Evolutionary conservation across 2,329 filamentous ascomycete genomes (phyloP), one percentile per base, ranked within the genome.

Genomic region (Alternaria solani): DNA sequence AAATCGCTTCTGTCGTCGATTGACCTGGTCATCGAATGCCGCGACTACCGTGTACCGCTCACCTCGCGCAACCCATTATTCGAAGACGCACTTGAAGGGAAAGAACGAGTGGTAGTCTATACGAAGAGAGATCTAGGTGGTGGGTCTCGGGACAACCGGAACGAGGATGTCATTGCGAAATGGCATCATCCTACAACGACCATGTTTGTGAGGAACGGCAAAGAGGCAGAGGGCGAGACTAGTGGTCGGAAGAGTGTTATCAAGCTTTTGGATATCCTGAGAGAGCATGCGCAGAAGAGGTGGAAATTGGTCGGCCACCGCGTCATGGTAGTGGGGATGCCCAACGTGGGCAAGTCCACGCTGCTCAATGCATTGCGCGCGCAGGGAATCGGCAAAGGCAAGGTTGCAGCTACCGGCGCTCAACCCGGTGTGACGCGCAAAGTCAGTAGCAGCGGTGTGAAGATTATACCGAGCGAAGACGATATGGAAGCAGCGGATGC

Each of bases 291-390:
- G n/a, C 74, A 79, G 56, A 67, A 66, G 26, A 76, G 78, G 30
- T 83, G 88, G 68, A 87, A 86, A 23, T 81, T 98, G n/a, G 89
- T 91, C 7, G 94, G 93, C n/a, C 86, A 93, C 68, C 88, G 93
- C 49, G 87, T 93, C 57, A 86, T 99, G 77, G 87, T 98, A 1
- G 94, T 98, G 14, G 95, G 95, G 56, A 97, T 99, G 94, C 95
- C 95, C 36, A 99, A 99, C 75, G 92, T 97, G 0, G 95, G 95
- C 36, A 99, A 99, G 80, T 96, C 92, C 47, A 93, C 94, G 1
- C 84, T 99, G n/a, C 87, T 99, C 42, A 99, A 99, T 78, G 87
- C 89, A 16, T 85, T 98, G 49, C 89, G 95, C 20, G 86, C 84
- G 41, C 82, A 85, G 18, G 92, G 93, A 41, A 85, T 92, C 65